Evolutionary conservation across 768 basidiomycete genomes (phyloP), one percentile per base, ranked within the genome.

Genomic region (Omphalotus guepiniiformis): DNA sequence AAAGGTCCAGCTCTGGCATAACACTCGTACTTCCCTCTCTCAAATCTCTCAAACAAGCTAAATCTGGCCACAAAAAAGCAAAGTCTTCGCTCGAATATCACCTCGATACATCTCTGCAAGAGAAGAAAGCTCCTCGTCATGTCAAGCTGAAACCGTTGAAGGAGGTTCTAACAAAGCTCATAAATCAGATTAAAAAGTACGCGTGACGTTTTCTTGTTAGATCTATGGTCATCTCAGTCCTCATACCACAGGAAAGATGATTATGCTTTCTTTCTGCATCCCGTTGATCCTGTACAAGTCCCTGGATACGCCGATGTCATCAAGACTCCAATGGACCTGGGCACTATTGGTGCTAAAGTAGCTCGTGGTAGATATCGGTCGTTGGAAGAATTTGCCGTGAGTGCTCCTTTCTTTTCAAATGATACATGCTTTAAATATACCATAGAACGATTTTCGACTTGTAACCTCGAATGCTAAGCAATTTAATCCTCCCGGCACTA

Each of bases 321-420:
- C 42, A 83, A 86, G 56, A 72, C 74, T 16, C 93, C 94, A 6
- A 98, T 97, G 93, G 93, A 97, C 58, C 72, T 98, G 47, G 88
- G 88, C 0, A 93, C 93, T 0, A 87, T 98, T 71, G 67, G 82
- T 16, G 69, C 71, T 46, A 95, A 93, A 65, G 85, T 93, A 37
- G 75, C 75, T 49, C 78, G 68, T 57, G 86, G 87, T 4, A 80
- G 78, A 52, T 95, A 95, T 63, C 76, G 83, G 16, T 85, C 85
- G 2, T 63, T 91, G 39, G 88, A 90, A 48, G 88, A 91, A 35
- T 91, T 91, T 59, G 71, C 79, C 6, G 88, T 88, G 57, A 49
- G 83, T 69, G 15, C 30, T 35, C 39, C 18, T 19, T 21, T 41
- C 41, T 39, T 42, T 49, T 53, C 18, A 23, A 40, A 21, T 41